phyloP scores from a whole-genome alignment of 2,329 filamentous ascomycete species.

The Talaromyces sp. region DNA sequence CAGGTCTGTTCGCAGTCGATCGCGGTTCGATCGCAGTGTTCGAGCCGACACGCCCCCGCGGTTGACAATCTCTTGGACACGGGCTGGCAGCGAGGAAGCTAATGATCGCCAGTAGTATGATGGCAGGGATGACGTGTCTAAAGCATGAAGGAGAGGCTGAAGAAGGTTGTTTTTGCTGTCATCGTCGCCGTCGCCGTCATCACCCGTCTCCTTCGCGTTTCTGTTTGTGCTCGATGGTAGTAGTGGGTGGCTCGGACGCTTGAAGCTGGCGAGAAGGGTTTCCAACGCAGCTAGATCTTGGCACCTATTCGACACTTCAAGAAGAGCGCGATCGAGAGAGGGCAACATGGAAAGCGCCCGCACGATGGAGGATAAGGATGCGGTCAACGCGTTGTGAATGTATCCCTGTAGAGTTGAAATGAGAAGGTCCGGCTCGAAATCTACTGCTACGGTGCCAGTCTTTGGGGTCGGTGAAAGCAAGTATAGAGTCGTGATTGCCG shows the following conservation, averaged over 20 bases:
- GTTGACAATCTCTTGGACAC: slow-evolving; percentile 78
- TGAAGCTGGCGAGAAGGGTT: slow-evolving; percentile 65
- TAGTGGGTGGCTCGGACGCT: slow-evolving; percentile 65
- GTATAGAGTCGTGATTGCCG: slow-evolving; percentile 72
- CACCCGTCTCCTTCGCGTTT: background rate
- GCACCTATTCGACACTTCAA: slow-evolving; percentile 77
- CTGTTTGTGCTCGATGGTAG: slow-evolving; percentile 31
- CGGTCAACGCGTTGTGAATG: slow-evolving; percentile 73
- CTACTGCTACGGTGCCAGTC: slow-evolving; percentile 40
- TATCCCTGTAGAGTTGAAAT: slow-evolving; percentile 75
- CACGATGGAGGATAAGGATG: slow-evolving; percentile 68
- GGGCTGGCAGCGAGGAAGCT: slow-evolving; percentile 68
- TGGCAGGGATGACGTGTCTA: slow-evolving; percentile 82
- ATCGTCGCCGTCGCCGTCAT: slow-evolving; percentile 17
- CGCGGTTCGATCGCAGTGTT: slow-evolving; percentile 71
- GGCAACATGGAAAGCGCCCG: slow-evolving; percentile 76
- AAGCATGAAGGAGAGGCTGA: slow-evolving; percentile 65
- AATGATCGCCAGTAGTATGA: slow-evolving; percentile 93
- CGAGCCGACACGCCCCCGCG: slow-evolving; percentile 80
- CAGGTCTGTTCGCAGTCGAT: slow-evolving; percentile 70
- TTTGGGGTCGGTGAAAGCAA: slow-evolving; percentile 67
- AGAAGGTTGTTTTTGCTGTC: slow-evolving; percentile 52
- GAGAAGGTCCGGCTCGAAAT: slow-evolving; percentile 65
- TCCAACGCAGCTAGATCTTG: slow-evolving; percentile 90
- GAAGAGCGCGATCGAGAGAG: slow-evolving; percentile 72